Evolutionary conservation across 1,284 basidiomycete genomes (phyloP).

Genomic region (Ustilago esculenta): DNA sequence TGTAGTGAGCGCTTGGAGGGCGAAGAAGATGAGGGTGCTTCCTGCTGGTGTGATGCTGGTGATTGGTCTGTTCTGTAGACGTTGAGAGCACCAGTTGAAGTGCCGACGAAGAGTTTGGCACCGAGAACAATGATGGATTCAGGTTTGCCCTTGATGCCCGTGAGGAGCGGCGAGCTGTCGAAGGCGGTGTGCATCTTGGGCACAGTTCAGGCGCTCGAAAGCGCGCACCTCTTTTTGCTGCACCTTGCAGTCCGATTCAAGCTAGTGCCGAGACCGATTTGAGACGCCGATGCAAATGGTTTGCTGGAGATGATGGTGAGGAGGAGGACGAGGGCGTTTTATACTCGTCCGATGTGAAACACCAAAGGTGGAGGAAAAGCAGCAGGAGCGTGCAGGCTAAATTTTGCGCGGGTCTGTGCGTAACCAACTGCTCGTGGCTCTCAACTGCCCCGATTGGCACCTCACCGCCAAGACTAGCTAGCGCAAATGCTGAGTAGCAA

Average conservation of each 20-base stretch:
- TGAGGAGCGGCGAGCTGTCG: conserved; percentile 38
- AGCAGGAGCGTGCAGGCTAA: too few species aligned
- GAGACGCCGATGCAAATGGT: too few species aligned
- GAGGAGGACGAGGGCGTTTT: neutral
- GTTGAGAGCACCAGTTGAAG: conserved; percentile 37
- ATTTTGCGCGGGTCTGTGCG: conserved; percentile 17
- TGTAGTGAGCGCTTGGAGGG: conserved; percentile 7
- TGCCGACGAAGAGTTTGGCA: conserved; percentile 56
- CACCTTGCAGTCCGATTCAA: too few species aligned
- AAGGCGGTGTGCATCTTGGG: conserved; percentile 48
- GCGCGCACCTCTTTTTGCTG: neutral
- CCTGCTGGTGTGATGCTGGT: neutral
- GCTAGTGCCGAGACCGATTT: too few species aligned
- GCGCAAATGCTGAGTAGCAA: too few species aligned
- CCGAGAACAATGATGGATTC: conserved; percentile 47
- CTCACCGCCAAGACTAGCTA: too few species aligned
- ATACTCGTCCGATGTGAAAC: conserved; percentile 1
- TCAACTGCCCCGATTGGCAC: too few species aligned
- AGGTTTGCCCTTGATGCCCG: conserved; percentile 43
- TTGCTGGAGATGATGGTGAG: neutral
- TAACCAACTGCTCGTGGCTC: too few species aligned
- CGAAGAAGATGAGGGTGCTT: conserved; percentile 5
- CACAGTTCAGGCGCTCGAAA: neutral
- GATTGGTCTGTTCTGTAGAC: conserved; percentile 34
- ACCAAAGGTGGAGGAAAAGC: conserved; percentile 17